A percentile compares a stretch with the other conserved stretches of the same genome.
Evolutionary conservation across 805 yeast genomes (phyloP).

Genomic region (Candida sonorensis): DNA sequence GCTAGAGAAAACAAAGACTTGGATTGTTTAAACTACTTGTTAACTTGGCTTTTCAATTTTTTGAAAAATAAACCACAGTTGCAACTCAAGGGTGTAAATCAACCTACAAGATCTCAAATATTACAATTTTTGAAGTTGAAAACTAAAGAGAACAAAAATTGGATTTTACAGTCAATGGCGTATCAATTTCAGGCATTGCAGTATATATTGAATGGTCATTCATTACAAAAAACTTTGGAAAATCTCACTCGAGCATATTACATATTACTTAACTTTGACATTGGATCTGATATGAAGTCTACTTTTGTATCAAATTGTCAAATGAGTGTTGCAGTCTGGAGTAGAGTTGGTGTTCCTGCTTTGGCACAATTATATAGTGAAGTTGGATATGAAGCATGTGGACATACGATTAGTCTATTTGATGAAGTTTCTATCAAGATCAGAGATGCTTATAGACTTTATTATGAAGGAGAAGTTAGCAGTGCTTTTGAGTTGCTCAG

Average conservation of each 20-base stretch:
- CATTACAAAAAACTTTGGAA: conserved; percentile 41
- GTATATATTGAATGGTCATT: conserved; percentile 43
- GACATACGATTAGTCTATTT: conserved; percentile 24
- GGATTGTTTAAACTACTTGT: conserved; percentile 60
- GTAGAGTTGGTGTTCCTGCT: conserved; percentile 40
- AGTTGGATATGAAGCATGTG: conserved; percentile 36
- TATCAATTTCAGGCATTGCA: conserved; percentile 60
- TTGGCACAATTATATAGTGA: conserved; percentile 42
- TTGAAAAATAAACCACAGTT: conserved; percentile 61
- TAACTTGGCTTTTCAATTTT: conserved; percentile 70
- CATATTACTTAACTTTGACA: conserved; percentile 44
- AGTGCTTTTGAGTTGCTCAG: conserved; percentile 31
- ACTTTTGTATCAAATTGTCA: conserved; percentile 42
- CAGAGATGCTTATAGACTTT: conserved; percentile 33
- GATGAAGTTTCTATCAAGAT: conserved; percentile 35
- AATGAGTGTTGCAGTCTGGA: conserved; percentile 42
- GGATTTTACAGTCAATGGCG: conserved; percentile 49
- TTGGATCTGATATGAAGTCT: conserved; percentile 23
- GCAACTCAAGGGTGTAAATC: conserved; percentile 27
- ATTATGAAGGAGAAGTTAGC: conserved; percentile 35
- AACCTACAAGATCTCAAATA: conserved; percentile 54
- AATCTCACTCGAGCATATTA: conserved; percentile 51
- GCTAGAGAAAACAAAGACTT: conserved; percentile 82
- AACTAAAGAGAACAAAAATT: conserved; percentile 40
- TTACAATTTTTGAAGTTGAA: conserved; percentile 53